These are phyloP conservation scores for Ceratorhiza oryzae-sativae DNA, from an alignment of 1,284 basidiomycete genomes.

Conservation along the genomic window DNA sequence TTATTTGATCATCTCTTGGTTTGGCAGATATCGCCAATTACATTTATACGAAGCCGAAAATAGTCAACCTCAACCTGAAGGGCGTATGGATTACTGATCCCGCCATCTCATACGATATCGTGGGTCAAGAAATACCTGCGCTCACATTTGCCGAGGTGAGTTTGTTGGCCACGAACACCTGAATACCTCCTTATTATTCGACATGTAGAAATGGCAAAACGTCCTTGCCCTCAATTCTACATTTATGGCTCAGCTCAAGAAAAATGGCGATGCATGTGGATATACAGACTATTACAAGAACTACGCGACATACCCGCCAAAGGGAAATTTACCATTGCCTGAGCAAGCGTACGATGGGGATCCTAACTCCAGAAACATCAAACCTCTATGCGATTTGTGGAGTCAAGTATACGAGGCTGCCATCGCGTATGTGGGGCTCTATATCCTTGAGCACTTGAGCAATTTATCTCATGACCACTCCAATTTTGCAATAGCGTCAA, in stretches of 20 bases:
- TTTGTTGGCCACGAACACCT: background rate
- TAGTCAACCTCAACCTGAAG: slow-evolving; percentile 64
- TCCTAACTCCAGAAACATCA: slow-evolving; percentile 45
- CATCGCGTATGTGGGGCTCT: slow-evolving; percentile 46
- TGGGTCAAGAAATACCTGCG: slow-evolving; percentile 70
- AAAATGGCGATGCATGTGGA: slow-evolving; percentile 61
- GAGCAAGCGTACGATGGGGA: slow-evolving; percentile 61
- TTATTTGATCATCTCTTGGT: background rate
- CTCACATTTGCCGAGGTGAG: slow-evolving; percentile 31
- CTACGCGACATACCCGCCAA: slow-evolving; percentile 70
- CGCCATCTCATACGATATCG: slow-evolving; percentile 63
- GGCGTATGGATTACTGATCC: slow-evolving; percentile 78
- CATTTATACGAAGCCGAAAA: slow-evolving; percentile 65
- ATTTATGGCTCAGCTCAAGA: slow-evolving; percentile 66
- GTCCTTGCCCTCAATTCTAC: slow-evolving; percentile 77
- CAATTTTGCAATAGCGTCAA: slow-evolving; percentile 59
- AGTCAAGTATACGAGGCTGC: slow-evolving; percentile 66
- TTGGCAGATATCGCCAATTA: slow-evolving; percentile 66
- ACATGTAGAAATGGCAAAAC: slow-evolving; percentile 64
- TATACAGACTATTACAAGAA: slow-evolving; percentile 69
- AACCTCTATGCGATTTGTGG: slow-evolving; percentile 68
- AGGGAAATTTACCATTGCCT: slow-evolving; percentile 59
- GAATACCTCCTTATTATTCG: background rate
- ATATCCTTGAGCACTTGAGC: background rate
- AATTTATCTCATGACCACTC: too few relatives aligned